phyloP scores from a whole-genome alignment of 371 early-diverging fungal genomes.

The Lichtheimia hyalospora region DNA sequence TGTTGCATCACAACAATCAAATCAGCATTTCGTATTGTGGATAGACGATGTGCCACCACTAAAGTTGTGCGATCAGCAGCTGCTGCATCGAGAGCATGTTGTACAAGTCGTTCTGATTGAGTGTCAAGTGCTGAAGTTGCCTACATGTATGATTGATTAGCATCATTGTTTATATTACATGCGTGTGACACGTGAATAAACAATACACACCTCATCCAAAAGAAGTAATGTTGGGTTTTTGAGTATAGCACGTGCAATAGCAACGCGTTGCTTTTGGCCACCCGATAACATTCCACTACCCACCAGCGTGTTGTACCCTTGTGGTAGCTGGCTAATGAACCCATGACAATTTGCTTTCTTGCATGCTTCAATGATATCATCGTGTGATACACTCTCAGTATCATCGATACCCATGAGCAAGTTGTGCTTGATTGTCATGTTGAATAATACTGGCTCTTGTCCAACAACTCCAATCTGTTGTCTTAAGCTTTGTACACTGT shows the following conservation, averaged over 20 bases:
- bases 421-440: slow-evolving; percentile 80
- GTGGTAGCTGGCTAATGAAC: slow-evolving; percentile 75
- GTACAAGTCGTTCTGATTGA: slow-evolving; percentile 80
- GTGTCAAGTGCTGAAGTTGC: slow-evolving; percentile 82
- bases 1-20: slow-evolving; percentile 79
- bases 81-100: slow-evolving; percentile 78
- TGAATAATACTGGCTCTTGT: slow-evolving; percentile 91
- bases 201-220: slow-evolving; percentile 33
- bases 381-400: slow-evolving; percentile 44
- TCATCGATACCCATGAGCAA: slow-evolving; percentile 57
- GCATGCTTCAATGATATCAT: slow-evolving; percentile 63
- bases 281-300: slow-evolving; percentile 75
- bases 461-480: slow-evolving; percentile 82
- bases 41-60: slow-evolving; percentile 89
- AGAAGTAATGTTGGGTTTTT: slow-evolving; percentile 46
- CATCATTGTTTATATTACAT: slow-evolving; percentile 15
- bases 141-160: slow-evolving; percentile 11
- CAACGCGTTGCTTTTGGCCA: slow-evolving; percentile 67
- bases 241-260: slow-evolving; percentile 50
- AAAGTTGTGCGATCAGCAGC: slow-evolving; percentile 82
- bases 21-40: slow-evolving; percentile 82
- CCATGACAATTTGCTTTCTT: slow-evolving; percentile 73
- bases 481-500: slow-evolving; percentile 75
- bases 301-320: slow-evolving; percentile 72
- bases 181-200: no score